A percentile compares a stretch with the other conserved stretches of the same genome.
These are phyloP conservation scores for Hypholoma fasciculare DNA, from an alignment of 768 basidiomycete species.

Conservation along the genomic window DNA sequence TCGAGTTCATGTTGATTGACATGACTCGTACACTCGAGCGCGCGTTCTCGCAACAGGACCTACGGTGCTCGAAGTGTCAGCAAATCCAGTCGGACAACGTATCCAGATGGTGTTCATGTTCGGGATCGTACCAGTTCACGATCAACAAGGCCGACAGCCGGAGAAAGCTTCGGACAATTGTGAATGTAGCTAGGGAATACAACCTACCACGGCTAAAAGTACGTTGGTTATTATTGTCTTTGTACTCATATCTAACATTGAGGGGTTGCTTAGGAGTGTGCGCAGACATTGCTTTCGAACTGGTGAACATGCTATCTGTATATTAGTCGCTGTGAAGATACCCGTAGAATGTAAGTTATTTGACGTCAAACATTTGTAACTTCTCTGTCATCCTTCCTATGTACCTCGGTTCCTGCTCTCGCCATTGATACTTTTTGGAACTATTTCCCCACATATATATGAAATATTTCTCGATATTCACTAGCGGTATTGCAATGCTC, in stretches of 20 bases:
- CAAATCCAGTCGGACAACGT: conserved; percentile 91
- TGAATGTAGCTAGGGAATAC: conserved; percentile 80
- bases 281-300: conserved; percentile 40
- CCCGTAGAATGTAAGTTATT: conserved; percentile 4
- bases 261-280: conserved; percentile 39
- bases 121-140: conserved; percentile 78
- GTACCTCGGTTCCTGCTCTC: too few species aligned
- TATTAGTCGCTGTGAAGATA: neutral
- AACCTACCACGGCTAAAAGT: conserved; percentile 71
- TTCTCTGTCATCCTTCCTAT: too few species aligned
- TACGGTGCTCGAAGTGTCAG: conserved; percentile 86
- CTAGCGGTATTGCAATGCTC: too few species aligned
- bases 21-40: conserved; percentile 70
- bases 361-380: too few species aligned
- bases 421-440: too few species aligned
- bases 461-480: too few species aligned
- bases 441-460: too few species aligned
- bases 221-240: conserved; percentile 10
- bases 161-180: conserved; percentile 75
- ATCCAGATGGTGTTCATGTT: conserved; percentile 83
- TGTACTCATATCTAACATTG: neutral
- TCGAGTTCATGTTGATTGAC: conserved; percentile 86
- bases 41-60: conserved; percentile 84
- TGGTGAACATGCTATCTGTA: conserved; percentile 31
- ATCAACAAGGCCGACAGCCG: conserved; percentile 71